phyloP scores from a whole-genome alignment of 2,329 filamentous ascomycete genomes.

The Claviceps quebecensis region DNA sequence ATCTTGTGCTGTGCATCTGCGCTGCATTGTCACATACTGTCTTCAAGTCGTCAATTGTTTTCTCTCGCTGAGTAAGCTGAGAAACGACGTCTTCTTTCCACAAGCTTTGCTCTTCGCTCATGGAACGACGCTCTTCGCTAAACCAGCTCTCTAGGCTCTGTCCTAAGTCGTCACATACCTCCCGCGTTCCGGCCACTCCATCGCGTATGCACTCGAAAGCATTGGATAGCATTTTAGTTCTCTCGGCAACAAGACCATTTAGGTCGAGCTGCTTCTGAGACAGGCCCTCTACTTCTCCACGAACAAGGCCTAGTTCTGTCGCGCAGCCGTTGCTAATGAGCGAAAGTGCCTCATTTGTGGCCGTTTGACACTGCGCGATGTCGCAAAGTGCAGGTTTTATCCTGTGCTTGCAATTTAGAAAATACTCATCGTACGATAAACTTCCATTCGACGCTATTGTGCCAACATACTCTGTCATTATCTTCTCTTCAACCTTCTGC shows the following conservation, averaged over 20 bases:
- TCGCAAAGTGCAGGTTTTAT: constrained; percentile 2
- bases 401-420: not conserved
- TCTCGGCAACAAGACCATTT: constrained; percentile 4
- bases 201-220: not conserved
- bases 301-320: constrained; percentile 1
- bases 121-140: not conserved
- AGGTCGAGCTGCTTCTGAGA: constrained; percentile 5
- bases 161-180: not conserved
- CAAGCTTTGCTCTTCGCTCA: constrained; percentile 1
- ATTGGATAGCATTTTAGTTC: not conserved
- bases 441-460: not conserved
- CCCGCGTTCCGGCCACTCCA: not conserved
- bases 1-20: not conserved
- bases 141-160: constrained; percentile 1
- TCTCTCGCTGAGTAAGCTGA: not conserved
- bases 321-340: constrained; percentile 3
- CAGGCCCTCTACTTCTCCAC: constrained; percentile 2
- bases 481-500: constrained; percentile 1
- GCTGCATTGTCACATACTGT: not conserved
- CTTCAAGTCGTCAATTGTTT: constrained; percentile 2
- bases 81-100: constrained; percentile 1
- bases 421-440: not conserved
- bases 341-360: constrained; percentile 2
- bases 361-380: constrained; percentile 2
- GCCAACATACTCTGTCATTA: constrained; percentile 2